Percentiles rank a stretch among this genome's conserved stretches.
Conservation (phyloP, 208 protist genomes). For the Giardia muris region DNA sequence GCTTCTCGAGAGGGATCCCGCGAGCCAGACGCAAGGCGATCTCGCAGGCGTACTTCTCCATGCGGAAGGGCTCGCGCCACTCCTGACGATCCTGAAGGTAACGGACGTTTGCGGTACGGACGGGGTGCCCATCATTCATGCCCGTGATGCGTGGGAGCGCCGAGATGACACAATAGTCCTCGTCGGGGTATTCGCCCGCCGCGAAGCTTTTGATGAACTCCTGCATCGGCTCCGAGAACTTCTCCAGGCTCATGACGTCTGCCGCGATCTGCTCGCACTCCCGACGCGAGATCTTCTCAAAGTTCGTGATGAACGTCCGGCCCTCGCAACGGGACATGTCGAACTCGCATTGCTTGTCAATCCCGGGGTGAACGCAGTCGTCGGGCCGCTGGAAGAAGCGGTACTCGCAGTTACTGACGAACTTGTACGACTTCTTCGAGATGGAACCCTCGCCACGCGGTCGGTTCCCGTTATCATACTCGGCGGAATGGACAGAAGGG, state of each 20-base stretch:
- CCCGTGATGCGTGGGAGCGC: slow-evolving; percentile 31
- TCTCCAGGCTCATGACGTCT: slow-evolving; percentile 37
- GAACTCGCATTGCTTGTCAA: slow-evolving; percentile 36
- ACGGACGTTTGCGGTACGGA: slow-evolving; percentile 34
- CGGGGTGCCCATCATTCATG: neutral
- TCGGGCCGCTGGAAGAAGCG: slow-evolving; percentile 50
- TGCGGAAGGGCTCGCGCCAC: neutral
- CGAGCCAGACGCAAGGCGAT: slow-evolving; percentile 24
- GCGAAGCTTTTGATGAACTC: slow-evolving; percentile 13
- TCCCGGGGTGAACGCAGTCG: slow-evolving; percentile 42
- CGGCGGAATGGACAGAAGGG: neutral
- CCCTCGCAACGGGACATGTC: slow-evolving; percentile 12
- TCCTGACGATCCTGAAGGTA: slow-evolving; percentile 39
- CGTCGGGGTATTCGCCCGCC: neutral
- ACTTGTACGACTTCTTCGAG: slow-evolving; percentile 27
- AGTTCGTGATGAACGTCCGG: slow-evolving; percentile 46
- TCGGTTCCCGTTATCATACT: neutral
- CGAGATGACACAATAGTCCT: slow-evolving; percentile 17
- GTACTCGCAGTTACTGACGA: slow-evolving; percentile 44
- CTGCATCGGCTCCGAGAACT: slow-evolving; percentile 43
- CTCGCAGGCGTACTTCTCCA: slow-evolving; percentile 31
- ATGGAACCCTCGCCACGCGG: neutral
- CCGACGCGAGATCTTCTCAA: slow-evolving; percentile 36
- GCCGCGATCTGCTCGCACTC: neutral
- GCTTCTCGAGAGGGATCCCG: neutral